Conservation (phyloP, 805 yeast genomes). For the Wickerhamomyces alni region DNA sequence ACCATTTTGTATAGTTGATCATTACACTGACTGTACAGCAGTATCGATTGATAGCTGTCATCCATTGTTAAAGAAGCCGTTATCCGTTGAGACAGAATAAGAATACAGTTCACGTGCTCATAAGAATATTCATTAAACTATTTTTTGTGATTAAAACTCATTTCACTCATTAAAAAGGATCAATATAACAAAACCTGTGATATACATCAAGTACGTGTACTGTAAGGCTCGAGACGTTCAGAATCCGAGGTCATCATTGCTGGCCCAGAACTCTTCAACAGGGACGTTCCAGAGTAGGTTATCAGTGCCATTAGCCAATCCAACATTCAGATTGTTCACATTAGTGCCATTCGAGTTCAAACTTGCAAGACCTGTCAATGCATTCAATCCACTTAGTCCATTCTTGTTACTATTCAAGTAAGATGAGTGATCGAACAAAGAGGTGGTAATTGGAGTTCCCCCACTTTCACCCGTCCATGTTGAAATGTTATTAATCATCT, state of each 20-base stretch:
- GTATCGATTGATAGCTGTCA: no score
- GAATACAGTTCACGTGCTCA: no score
- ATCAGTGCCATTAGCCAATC: not conserved
- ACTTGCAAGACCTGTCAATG: conserved; percentile 1
- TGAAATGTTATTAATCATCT: conserved; percentile 56
- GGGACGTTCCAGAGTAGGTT: conserved; percentile 25
- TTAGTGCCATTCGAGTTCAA: not conserved
- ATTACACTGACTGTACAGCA: no score
- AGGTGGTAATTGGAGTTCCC: conserved; percentile 17
- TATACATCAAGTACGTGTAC: no score
- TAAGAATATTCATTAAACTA: not conserved
- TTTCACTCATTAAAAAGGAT: not conserved
- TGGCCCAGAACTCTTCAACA: conserved; percentile 42
- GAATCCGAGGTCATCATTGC: conserved; percentile 44
- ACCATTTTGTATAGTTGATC: no score
- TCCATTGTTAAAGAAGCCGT: no score
- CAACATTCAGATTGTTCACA: not conserved
- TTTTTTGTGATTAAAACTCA: not conserved
- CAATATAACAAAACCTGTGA: not conserved
- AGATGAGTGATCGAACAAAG: conserved; percentile 20
- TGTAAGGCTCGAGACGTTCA: conserved; percentile 15
- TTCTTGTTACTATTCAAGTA: conserved; percentile 3
- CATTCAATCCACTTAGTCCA: not conserved
- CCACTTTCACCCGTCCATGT: conserved; percentile 53
- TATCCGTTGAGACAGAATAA: no score